Conservation (phyloP, 2,329 filamentous ascomycete species). For the Fusarium duplospermum region DNA sequence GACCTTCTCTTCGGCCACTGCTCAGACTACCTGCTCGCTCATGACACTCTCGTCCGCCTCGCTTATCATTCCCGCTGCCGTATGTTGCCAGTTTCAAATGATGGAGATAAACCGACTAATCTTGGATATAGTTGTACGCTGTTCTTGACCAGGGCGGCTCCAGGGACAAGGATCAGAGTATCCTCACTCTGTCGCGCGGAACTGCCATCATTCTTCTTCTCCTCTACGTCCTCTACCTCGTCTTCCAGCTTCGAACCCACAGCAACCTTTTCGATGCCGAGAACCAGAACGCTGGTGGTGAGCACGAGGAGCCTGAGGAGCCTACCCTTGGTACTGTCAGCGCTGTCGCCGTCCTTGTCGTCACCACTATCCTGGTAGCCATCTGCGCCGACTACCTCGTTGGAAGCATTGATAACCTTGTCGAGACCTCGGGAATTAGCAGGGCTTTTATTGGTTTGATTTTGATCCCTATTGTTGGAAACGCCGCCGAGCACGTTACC, state of each 20-base stretch:
- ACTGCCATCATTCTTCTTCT: conserved; percentile 80
- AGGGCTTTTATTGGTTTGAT: conserved; percentile 86
- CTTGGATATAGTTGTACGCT: conserved; percentile 67
- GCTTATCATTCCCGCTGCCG: conserved; percentile 81
- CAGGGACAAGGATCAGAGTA: conserved; percentile 63
- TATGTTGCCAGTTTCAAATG: conserved; percentile 46
- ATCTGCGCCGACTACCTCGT: conserved; percentile 83
- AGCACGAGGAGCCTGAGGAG: conserved; percentile 57
- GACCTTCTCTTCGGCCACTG: conserved; percentile 79
- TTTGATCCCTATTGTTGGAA: conserved; percentile 82
- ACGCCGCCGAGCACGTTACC: conserved; percentile 84
- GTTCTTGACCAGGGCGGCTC: conserved; percentile 64
- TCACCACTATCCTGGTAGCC: conserved; percentile 77
- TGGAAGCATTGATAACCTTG: conserved; percentile 78
- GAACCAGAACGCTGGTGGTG: conserved; percentile 57
- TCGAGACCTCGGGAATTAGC: conserved; percentile 76
- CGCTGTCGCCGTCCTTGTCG: conserved; percentile 73
- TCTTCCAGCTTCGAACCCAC: conserved; percentile 83
- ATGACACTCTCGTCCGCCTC: conserved; percentile 83
- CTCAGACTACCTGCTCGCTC: conserved; percentile 79
- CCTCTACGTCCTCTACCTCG: conserved; percentile 81
- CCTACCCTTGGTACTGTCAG: conserved; percentile 71
- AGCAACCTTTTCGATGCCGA: conserved; percentile 76
- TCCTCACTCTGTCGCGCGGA: conserved; percentile 78
- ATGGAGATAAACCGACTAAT: conserved; percentile 27